Evolutionary conservation across 768 basidiomycete species (phyloP), one percentile per base, ranked within the genome.

Genomic region (Amanita rimosa): DNA sequence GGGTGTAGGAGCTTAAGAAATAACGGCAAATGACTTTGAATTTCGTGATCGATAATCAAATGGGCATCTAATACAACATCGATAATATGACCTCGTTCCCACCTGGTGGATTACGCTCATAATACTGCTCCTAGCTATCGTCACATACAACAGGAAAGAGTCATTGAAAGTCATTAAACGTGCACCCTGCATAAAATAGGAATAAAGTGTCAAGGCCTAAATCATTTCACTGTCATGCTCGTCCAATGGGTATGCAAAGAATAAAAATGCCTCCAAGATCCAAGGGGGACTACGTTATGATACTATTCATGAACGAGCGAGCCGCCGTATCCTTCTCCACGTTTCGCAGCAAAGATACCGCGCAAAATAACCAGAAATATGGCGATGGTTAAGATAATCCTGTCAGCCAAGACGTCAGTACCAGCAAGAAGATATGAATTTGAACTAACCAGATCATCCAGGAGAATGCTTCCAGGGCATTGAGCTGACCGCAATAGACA

Each of bases 241-340:
- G 38, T 43, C 41, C 22, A 29, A 43, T 43, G 41, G 41, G 41
- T 43, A 43, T 43, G 40, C 40, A 42, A 42, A 13, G 24, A 43
- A 43, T 4, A 43, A n/a, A 21, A 39, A 11, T 43, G 41, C 29
- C 41, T 29, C 26, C 41, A 24, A 43, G 24, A 43, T 13, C 22
- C 27, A 16, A 43, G 16, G 29, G 26, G 27, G 27, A 42, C 4
- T 19, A 19, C 11, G n/a, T n/a, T n/a, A n/a, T n/a, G 19, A 19
- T 11, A 38, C 33, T 29, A 48, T 49, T 49, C 48, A 1, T 31
- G 16, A 14, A 49, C 31, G 24, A 49, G 48, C 11, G 71, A 64
- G 13, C 83, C 85, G 10, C 69, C 69, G 52, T 74, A 69, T 3
- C 86, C 85, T 51, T 84, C 84, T 11, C 88, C 88, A 17, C 78